These are phyloP conservation scores for Pseudogymnoascus sp. DNA, from an alignment of 2,329 filamentous ascomycete species.

Conservation along the genomic window DNA sequence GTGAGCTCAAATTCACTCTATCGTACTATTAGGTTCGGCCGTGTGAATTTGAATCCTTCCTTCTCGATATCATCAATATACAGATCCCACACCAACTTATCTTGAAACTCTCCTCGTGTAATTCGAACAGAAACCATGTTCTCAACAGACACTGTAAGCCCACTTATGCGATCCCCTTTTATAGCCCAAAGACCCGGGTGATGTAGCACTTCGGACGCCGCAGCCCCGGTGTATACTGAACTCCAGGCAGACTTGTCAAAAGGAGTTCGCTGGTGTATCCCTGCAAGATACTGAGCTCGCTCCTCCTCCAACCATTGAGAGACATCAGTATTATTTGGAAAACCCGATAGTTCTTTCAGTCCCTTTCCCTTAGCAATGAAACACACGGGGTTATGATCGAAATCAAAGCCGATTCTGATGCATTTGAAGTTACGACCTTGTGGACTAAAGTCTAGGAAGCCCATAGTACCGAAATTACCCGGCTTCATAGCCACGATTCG, in stretches of 20 bases:
- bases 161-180: background rate
- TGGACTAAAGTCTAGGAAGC: background rate
- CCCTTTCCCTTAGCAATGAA: background rate
- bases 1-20: no score
- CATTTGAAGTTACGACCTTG: background rate
- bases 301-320: background rate
- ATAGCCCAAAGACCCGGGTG: background rate
- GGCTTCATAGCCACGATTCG: background rate
- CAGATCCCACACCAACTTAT: background rate
- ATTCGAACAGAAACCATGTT: background rate
- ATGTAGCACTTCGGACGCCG: background rate
- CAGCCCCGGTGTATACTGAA: no score
- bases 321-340: no score
- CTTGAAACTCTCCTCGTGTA: background rate
- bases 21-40: no score
- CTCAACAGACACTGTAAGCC: background rate
- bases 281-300: no score
- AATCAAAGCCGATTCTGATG: background rate
- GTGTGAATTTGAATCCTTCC: no score
- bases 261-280: background rate
- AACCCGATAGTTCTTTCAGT: no score
- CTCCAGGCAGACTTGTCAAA: background rate
- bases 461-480: background rate
- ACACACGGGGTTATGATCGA: background rate
- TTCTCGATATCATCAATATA: slow-evolving; percentile 4